These are phyloP conservation scores for Pisolithus sp. DNA, from an alignment of 768 basidiomycete genomes.

Conservation along the genomic window DNA sequence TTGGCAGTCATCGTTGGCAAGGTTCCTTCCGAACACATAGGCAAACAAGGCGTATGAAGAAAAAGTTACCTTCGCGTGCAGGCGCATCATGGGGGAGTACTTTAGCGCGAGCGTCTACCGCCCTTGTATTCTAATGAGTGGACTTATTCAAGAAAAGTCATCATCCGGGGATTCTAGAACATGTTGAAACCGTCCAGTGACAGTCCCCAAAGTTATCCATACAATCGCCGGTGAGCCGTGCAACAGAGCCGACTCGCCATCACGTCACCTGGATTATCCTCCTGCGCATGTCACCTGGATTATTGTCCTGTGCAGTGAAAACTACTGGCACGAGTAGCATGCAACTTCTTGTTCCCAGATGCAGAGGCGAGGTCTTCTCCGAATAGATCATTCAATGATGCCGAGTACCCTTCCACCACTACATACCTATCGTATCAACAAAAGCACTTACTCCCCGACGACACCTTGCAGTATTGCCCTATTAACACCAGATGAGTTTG, in stretches of 20 bases:
- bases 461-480: constrained; percentile 3
- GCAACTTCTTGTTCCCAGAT: background rate
- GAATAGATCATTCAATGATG: background rate
- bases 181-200: constrained; percentile 18
- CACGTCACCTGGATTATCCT: constrained; percentile 7
- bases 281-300: too few relatives aligned
- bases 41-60: too few relatives aligned
- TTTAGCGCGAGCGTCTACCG: constrained; percentile 8
- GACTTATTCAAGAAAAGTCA: constrained; percentile 1
- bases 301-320: constrained; percentile 3
- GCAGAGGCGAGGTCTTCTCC: constrained; percentile 3
- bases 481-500: background rate
- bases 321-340: background rate
- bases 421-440: constrained; percentile 2
- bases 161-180: constrained; percentile 5
- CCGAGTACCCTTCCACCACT: constrained; percentile 3
- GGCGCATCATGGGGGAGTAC: background rate
- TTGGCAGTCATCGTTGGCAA: too few relatives aligned
- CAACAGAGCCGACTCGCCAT: constrained; percentile 11
- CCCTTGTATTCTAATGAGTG: constrained; percentile 4
- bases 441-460: background rate
- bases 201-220: constrained; percentile 9
- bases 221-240: constrained; percentile 5
- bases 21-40: too few relatives aligned
- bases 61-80: constrained; percentile 4